Evolutionary conservation across 2,329 filamentous ascomycete genomes (phyloP), one percentile per base, ranked within the genome.

Genomic region (Calonectria multiphialidica): DNA sequence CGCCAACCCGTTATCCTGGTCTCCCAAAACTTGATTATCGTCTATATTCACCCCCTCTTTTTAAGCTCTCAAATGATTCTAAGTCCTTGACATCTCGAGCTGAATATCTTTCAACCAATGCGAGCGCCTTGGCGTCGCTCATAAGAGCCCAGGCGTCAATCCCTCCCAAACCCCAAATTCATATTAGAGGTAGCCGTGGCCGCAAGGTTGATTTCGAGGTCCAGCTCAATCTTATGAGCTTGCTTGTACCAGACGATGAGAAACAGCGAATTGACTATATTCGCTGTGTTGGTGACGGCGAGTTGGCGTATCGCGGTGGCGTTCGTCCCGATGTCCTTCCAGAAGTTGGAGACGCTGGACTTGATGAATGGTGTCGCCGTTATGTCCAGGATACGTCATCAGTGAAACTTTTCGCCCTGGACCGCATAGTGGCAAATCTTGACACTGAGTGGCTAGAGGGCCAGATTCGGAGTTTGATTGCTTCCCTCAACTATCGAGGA

Each of bases 391-490:
- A 90, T 76, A 74, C 80, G 37, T 83, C 84, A 10, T 74, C 80
- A 8, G 82, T 87, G 77, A 89, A 88, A 81, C 82, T 82, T 9
- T 91, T 91, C 75, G 81, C 83, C 10, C 82, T 91, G 9, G 87
- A 90, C 74, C 84, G 89, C 2, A 85, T 86, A 35, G 87, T 91
- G 15, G 86, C 85, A 23, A 90, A 91, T 77, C 83, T 90, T 71
- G 88, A 91, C 76, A 85, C 84, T n/a, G 81, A 81, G 66, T 90
- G 88, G 85, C 80, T 91, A 16, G 88, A 90, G 77, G 88, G 89
- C 10, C 87, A 89, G 74, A 82, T 90, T 35, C 85, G 89, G 42
- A 86, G 84, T 67, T 83, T 91, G 9, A 81, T 90, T 12, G 87
- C 87, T 1, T 80, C 85, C 12, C 87, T 85, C 40, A 83, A 83